Percentiles rank a stretch among this genome's conserved stretches.
Evolutionary conservation across 768 basidiomycete species (phyloP).

Genomic region (Amanita fuliginea): DNA sequence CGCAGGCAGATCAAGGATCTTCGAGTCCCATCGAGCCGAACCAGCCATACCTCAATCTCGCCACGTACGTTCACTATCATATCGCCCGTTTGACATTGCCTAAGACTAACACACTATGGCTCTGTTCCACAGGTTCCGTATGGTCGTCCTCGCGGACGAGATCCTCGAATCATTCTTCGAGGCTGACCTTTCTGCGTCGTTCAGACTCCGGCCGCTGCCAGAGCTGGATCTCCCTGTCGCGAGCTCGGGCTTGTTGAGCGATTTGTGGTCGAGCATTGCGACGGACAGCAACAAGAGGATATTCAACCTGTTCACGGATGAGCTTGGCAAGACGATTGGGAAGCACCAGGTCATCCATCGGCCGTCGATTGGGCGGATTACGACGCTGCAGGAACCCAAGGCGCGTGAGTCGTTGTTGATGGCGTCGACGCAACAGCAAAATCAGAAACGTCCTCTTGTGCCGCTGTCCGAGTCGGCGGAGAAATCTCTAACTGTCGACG

Average conservation of each 20-base stretch:
- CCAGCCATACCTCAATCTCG: conserved; percentile 86
- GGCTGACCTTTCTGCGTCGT: conserved; percentile 80
- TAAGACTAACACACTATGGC: no score
- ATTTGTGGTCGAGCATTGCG: conserved; percentile 82
- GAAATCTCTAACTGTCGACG: conserved; percentile 33
- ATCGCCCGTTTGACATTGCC: no score
- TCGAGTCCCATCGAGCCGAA: conserved; percentile 50
- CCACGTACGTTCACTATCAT: conserved; percentile 52
- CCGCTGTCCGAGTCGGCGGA: no score
- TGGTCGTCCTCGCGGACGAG: conserved; percentile 97
- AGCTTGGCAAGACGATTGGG: conserved; percentile 89
- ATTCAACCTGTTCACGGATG: conserved; percentile 88
- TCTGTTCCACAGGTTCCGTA: conserved; percentile 84
- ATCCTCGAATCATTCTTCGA: conserved; percentile 96
- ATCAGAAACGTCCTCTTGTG: no score
- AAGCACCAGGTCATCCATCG: conserved; percentile 79
- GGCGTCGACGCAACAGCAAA: conserved; percentile 46
- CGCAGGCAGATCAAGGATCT: conserved; percentile 35
- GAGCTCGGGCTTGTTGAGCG: conserved; percentile 60
- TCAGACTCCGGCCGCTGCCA: conserved; percentile 63
- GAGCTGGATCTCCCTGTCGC: conserved; percentile 54
- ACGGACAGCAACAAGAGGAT: conserved; percentile 90
- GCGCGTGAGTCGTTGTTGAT: conserved; percentile 80
- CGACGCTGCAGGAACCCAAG: conserved; percentile 77
- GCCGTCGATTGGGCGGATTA: conserved; percentile 82